Conservation (phyloP, 1,284 basidiomycete species). For the Peniophora sp. region DNA sequence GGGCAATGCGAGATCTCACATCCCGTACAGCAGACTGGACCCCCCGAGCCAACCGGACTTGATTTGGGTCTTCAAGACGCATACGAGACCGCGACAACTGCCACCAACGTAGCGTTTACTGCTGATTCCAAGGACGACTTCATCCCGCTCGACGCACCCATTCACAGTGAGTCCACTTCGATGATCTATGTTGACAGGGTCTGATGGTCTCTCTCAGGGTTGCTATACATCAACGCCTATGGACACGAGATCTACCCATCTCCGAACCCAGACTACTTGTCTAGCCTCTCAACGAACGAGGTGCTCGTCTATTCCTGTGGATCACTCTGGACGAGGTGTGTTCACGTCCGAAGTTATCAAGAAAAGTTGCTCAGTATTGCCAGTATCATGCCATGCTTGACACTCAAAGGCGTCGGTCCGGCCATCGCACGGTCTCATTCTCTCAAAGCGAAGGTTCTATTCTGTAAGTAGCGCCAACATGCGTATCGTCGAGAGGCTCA, state of each 20-base stretch:
- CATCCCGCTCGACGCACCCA: conserved; percentile 55
- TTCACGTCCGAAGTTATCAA: conserved; percentile 2
- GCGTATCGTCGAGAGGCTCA: neutral
- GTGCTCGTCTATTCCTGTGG: conserved; percentile 88
- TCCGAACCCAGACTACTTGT: conserved; percentile 78
- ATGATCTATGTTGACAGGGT: neutral
- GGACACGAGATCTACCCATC: conserved; percentile 86
- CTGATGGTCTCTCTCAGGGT: conserved; percentile 31
- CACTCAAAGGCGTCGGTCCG: conserved; percentile 74
- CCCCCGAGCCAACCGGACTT: conserved; percentile 15
- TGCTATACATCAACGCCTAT: conserved; percentile 93
- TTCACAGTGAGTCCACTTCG: conserved; percentile 43
- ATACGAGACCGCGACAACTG: conserved; percentile 15
- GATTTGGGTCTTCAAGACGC: conserved; percentile 12
- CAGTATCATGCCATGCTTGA: conserved; percentile 85
- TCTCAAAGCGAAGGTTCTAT: conserved; percentile 75
- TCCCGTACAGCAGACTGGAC: conserved; percentile 45
- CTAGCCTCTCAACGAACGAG: conserved; percentile 55
- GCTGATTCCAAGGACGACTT: conserved; percentile 45
- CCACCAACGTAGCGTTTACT: conserved; percentile 64
- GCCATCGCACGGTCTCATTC: conserved; percentile 71
- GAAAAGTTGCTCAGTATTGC: neutral
- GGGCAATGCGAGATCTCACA: conserved; percentile 98
- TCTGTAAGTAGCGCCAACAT: conserved; percentile 45
- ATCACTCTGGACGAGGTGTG: conserved; percentile 84